Conservation (phyloP, 2,329 filamentous ascomycete species). For the Beauveria rudraprayagi region DNA sequence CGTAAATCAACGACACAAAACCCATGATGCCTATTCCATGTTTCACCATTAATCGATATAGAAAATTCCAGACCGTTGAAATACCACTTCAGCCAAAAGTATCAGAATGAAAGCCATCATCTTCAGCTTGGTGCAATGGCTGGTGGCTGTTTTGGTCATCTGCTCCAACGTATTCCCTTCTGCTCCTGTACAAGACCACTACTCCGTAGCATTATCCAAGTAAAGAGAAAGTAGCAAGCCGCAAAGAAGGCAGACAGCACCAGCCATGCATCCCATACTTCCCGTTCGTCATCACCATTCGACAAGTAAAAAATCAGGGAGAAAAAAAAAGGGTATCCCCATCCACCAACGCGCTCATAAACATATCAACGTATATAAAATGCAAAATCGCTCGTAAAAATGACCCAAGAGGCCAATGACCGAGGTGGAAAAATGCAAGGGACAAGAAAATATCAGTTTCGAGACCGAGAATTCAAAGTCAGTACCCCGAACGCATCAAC, state of each 20-base stretch:
- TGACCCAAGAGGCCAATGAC: neutral
- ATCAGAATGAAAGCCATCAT: too few relatives aligned
- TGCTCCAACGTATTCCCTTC: too few relatives aligned
- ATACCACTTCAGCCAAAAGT: too few relatives aligned
- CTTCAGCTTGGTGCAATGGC: too few relatives aligned
- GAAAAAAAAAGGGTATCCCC: conserved; percentile 6
- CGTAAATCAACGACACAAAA: neutral
- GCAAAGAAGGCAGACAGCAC: too few relatives aligned
- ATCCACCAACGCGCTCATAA: conserved; percentile 4
- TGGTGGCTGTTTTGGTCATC: too few relatives aligned
- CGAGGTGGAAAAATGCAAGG: neutral
- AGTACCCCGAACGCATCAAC: neutral
- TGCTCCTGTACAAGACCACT: too few relatives aligned
- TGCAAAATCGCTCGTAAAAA: conserved; percentile 1
- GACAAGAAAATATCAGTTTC: neutral
- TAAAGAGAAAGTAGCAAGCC: too few relatives aligned
- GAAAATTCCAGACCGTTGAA: too few relatives aligned
- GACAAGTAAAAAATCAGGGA: neutral
- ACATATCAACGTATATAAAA: neutral
- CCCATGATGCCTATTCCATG: too few relatives aligned
- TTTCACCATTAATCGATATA: too few relatives aligned
- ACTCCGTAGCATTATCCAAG: too few relatives aligned
- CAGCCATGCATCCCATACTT: neutral
- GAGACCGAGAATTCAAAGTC: neutral
- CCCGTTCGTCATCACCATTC: neutral